These are phyloP conservation scores for Ceratocystis cacaofunesta DNA, from an alignment of 2,329 filamentous ascomycete genomes.

Conservation along the genomic window DNA sequence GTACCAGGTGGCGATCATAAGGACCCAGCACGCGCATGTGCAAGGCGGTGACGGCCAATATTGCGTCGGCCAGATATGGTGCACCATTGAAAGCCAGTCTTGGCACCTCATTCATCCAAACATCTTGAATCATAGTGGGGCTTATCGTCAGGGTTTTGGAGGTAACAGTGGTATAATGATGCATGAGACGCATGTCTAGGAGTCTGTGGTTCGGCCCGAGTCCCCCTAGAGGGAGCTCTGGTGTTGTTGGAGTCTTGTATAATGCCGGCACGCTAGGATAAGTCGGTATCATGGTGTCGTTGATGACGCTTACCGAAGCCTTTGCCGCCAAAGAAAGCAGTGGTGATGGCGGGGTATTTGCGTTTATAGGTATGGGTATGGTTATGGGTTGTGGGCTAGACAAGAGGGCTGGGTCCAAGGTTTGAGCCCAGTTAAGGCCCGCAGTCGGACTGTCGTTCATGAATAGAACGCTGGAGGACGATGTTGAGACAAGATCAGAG, in stretches of 20 bases:
- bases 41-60: constrained; percentile 48
- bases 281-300: constrained; percentile 14
- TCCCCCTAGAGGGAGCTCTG: constrained; percentile 12
- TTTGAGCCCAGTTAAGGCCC: neutral
- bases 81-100: constrained; percentile 44
- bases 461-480: constrained; percentile 12
- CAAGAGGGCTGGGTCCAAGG: constrained; percentile 17
- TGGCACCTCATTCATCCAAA: constrained; percentile 47
- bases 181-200: constrained; percentile 47
- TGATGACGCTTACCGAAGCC: constrained; percentile 21
- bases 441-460: constrained; percentile 3
- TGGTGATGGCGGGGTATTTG: constrained; percentile 18
- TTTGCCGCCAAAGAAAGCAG: constrained; percentile 11
- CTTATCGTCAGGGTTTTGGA: constrained; percentile 44
- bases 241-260: constrained; percentile 23
- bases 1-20: constrained; percentile 43
- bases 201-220: constrained; percentile 25
- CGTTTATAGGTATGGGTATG: constrained; percentile 2
- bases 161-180: constrained; percentile 48
- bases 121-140: constrained; percentile 35
- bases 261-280: constrained; percentile 22
- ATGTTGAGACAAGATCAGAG: constrained; percentile 17
- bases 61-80: constrained; percentile 45
- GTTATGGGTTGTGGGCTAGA: neutral
- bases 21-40: constrained; percentile 44